These are phyloP conservation scores for Cairneyella variabilis DNA, from an alignment of 495 filamentous ascomycete species.

Conservation along the genomic window DNA sequence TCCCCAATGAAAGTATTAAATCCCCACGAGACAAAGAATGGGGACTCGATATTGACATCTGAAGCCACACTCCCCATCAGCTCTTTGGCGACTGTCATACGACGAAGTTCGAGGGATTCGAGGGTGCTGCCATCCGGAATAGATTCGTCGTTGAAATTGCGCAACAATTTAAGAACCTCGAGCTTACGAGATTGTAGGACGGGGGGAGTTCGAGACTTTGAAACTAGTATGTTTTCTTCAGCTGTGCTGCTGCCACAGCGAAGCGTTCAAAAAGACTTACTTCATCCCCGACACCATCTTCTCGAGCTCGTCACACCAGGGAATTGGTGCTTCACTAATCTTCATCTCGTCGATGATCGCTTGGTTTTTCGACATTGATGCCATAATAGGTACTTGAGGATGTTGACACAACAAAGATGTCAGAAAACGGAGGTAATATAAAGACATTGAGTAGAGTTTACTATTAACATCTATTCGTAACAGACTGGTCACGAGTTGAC, in stretches of 20 bases:
- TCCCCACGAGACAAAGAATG: conserved; percentile 9
- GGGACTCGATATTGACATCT: neutral
- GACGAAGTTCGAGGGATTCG: conserved; percentile 1
- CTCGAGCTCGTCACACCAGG: conserved; percentile 46
- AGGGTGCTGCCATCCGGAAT: conserved; percentile 1
- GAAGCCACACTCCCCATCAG: conserved; percentile 6
- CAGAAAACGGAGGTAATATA: no score
- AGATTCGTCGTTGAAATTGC: conserved; percentile 5
- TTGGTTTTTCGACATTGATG: neutral
- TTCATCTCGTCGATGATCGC: conserved; percentile 2
- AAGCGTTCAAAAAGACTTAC: conserved; percentile 25
- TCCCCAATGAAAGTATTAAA: conserved; percentile 17
- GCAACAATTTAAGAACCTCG: neutral
- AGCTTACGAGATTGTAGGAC: neutral
- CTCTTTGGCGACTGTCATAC: conserved; percentile 7
- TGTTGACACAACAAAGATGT: no score
- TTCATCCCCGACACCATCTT: conserved; percentile 54
- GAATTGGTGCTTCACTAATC: conserved; percentile 3
- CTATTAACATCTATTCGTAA: no score
- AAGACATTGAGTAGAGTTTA: no score
- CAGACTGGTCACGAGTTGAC: no score
- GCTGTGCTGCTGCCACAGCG: neutral
- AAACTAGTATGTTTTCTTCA: conserved; percentile 1
- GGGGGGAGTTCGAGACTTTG: neutral
- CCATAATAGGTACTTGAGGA: no score